Base-by-base conservation (phyloP, 495 filamentous ascomycete species). In the Neurospora sp. region DNA sequence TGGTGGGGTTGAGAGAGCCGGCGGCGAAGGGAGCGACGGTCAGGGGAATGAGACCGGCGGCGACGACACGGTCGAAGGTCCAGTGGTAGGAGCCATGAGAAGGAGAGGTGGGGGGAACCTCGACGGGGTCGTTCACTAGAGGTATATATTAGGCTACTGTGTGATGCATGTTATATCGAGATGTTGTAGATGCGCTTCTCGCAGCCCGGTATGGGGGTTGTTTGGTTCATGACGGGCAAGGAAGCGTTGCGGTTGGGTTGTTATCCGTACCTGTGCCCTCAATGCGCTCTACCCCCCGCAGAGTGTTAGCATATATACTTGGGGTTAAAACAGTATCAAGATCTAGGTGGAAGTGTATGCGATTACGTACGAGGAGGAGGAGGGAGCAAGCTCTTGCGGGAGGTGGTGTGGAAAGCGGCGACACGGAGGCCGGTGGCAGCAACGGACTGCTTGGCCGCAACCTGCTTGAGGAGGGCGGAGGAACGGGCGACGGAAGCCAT, bases 21-120 rank as follows among this genome's bases (percentile, higher is more conserved):
- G 91, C 90, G 68, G 93, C 94, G 85, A 99, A 98, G 61, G 96
- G 96, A 42, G 93, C 92, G 72, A 99, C 83, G 74, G 90, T 94
- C 69, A 99, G 84, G 65, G 96, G 96, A 72, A 99, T 82, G 59
- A 99, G 89, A 53, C 87, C 91, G 20, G 86, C 90, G 70, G 90
- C 89, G 73, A 98, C 83, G 20, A 95, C 78, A 59, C 96, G 90
- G 87, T 99, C 96, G 79, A 97, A 97, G 74, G 91, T 90, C 96
- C 96, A 99, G 87, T 99, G 96, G 87, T 98, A 98, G 82, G 92
- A 95, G 70, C 96, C 96, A 82, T 98, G 90, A 27, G 87, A 84
- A 17, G 94, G 89, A 70, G 87, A 89, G 45, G 92, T 75, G 10
- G 86, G 75, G 37, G 93, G 94, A n/a, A 98, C 79, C 37, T 88